Conservation (phyloP, 441 rosid genomes). For the Metrosideros polymorpha region DNA sequence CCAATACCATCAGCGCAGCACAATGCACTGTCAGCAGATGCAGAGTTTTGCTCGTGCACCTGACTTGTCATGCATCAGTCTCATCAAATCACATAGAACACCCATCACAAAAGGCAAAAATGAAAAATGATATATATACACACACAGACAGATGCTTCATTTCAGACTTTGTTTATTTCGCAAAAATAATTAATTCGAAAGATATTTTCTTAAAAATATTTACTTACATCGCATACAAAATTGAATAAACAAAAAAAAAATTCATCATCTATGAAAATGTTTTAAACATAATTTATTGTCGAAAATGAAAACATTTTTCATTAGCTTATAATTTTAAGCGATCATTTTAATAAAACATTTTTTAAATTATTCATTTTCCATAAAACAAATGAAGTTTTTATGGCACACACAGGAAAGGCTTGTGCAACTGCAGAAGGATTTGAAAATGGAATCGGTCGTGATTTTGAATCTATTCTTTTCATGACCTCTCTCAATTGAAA, state of each 20-base stretch:
- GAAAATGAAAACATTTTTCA: neutral
- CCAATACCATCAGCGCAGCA: neutral
- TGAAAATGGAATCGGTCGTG: neutral
- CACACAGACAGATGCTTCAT: neutral
- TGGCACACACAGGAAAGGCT: neutral
- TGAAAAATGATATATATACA: too few relatives aligned
- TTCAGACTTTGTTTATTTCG: too few relatives aligned
- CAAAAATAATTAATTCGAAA: too few relatives aligned
- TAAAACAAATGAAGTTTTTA: accelerated
- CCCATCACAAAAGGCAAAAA: neutral
- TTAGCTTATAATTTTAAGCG: neutral
- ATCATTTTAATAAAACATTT: neutral
- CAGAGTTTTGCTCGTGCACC: neutral
- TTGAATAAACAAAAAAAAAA: too few relatives aligned
- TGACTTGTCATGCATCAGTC: neutral
- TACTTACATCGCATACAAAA: too few relatives aligned
- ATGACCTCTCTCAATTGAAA: neutral
- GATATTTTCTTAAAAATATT: too few relatives aligned
- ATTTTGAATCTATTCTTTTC: neutral
- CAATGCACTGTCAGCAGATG: neutral
- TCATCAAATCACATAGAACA: neutral
- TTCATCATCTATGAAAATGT: too few relatives aligned
- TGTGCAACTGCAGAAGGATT: neutral
- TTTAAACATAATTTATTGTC: too few relatives aligned
- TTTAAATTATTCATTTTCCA: neutral